Evolutionary conservation across 495 filamentous ascomycete genomes (phyloP), one percentile per base, ranked within the genome.

Genomic region (Xylaria telfairii): DNA sequence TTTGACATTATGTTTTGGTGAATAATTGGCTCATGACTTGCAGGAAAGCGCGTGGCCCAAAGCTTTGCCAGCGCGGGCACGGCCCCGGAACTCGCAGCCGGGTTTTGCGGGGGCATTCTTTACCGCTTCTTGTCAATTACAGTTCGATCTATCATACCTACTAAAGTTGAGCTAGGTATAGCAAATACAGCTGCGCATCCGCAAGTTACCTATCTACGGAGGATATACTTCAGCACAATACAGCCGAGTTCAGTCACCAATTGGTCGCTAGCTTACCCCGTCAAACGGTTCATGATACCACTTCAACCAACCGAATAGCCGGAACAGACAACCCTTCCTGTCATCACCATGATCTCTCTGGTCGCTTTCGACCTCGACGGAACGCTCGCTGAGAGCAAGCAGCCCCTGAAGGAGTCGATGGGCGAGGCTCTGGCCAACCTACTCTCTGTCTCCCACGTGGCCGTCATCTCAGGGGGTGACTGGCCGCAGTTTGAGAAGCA

Each of bases 401-500:
- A 61, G 37, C 65, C 70, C 15, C 59, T 69, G 19, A 61, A 59
- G 30, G 66, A 69, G 34, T 53, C 51, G 10, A 69, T 72, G 70
- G 53, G 65, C 26, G 56, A 72, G 17, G 70, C 70, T 12, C 30
- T 72, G 1, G 53, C 65, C 7, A n/a, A 56, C 39, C 44, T 72
- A 12, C 70, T 72, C 21, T 68, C 66, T 19, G 70, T 69, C n/a
- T 39, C 70, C 24, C 51, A 72, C 32, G 70, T 72, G 5, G 65
- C 51, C 21, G 66, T 72, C 15, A 72, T 72, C 19, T 72, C 70
- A n/a, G 70, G 65, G 13, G 70, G 66, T 21, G 65, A 72, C 32
- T 69, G 65, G 65, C 65, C 65, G 37, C 70, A 72, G 44, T 69
- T 72, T 53, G 34, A 63, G 28, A 69, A 72, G 39, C 70, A 72